Base-by-base conservation (phyloP, 176 grass and related monocot species). In the Oryza punctata region DNA sequence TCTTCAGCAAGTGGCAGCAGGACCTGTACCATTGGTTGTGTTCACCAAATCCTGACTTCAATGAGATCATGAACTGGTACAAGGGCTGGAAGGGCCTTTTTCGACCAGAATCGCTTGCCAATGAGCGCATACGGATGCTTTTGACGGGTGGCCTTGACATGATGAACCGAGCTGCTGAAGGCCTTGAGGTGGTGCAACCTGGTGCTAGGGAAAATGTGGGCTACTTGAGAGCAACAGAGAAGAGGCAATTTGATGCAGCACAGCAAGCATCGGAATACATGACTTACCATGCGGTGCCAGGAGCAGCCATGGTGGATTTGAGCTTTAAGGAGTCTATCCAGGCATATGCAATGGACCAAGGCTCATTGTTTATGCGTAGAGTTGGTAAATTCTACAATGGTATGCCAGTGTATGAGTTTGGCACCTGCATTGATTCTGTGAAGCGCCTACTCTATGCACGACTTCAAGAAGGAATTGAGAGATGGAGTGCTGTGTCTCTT, bases 1-100 rank as follows among this genome's bases (percentile, higher is more conserved):
- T 97, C 70, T 97, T 97, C 65, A 91, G 83, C 57, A 97, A 97
- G 83, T 97, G 94, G 94, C 89, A 94, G 71, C 94, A 86, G 81
- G 90, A 92, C 24, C 73, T 94, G 2, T 97, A 91, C 64, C 90
- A 94, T 63, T 97, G 94, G 92, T 70, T 97, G 69, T 91, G 88
- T 50, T 94, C 83, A 15, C 80, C 82, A 40, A 94, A 85, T 89
- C 94, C 94, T 70, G 90, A 97, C 79, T 94, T 89, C 66, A 92
- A 92, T 67, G 94, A 97, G 73, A 87, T 97, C 40, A 87, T 86
- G 81, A 91, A 92, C 72, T 94, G 94, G 90, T 97, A 97, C 37
- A 89, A 87, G 73, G 90, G 88, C 37, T 97, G 92, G 94, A 97
- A 94, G 83, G 88, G 81, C 0, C 79, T 87, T 75, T 97, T 97